phyloP scores from a whole-genome alignment of 306 rosid species.

The Cicer yamashitae region DNA sequence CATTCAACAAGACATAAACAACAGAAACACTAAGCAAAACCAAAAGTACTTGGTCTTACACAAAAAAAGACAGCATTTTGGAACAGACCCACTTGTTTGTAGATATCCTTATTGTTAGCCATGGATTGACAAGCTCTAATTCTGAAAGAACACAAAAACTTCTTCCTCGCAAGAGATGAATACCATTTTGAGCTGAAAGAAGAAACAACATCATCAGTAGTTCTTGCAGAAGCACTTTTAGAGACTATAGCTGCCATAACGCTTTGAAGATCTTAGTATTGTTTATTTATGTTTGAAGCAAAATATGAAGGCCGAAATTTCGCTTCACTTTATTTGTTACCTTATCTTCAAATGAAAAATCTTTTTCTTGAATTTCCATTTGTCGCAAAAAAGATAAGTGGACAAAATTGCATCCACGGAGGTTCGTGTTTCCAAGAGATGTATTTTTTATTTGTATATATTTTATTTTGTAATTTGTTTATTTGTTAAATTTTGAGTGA shows the following conservation, averaged over 20 bases:
- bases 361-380: constrained; percentile 10
- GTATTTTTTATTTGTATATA: too few relatives aligned
- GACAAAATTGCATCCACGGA: constrained; percentile 34
- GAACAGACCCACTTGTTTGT: constrained; percentile 75
- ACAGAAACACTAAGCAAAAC: constrained; percentile 13
- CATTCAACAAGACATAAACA: not conserved
- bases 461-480: too few relatives aligned
- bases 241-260: constrained; percentile 48
- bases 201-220: constrained; percentile 28
- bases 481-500: too few relatives aligned
- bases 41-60: not conserved
- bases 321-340: not conserved
- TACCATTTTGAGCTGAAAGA: constrained; percentile 50
- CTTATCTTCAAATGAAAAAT: constrained; percentile 39
- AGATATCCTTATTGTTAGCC: constrained; percentile 58
- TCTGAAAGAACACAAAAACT: constrained; percentile 37
- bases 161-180: constrained; percentile 34
- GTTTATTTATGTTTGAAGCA: not conserved
- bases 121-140: constrained; percentile 61
- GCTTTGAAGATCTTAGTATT: too few relatives aligned
- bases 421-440: not conserved
- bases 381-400: constrained; percentile 38
- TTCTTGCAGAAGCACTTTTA: constrained; percentile 49
- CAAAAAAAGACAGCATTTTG: constrained; percentile 37
- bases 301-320: not conserved